Evolutionary conservation across 306 rosid genomes (phyloP).

Genomic region (Ziziphus jujuba): DNA sequence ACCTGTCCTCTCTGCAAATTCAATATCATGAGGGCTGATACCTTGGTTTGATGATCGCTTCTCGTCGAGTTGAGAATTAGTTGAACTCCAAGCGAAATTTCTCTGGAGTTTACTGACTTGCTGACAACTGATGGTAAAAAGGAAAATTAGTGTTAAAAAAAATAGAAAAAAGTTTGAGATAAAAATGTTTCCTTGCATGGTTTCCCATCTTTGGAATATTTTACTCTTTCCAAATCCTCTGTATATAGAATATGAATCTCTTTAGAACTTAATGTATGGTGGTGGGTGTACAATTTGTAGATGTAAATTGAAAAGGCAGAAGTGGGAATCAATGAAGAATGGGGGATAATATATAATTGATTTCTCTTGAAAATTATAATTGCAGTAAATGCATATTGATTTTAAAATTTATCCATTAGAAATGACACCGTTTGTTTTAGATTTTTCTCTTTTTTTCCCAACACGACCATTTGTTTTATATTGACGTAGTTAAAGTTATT

Average conservation of each 20-base stretch:
- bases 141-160: constrained; percentile 1
- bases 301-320: neutral
- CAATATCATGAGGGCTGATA: constrained; percentile 61
- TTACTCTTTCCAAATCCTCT: neutral
- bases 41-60: constrained; percentile 54
- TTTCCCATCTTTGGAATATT: constrained; percentile 18
- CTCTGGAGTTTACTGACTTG: constrained; percentile 32
- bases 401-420: too few relatives aligned
- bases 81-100: constrained; percentile 1
- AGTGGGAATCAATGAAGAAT: too few relatives aligned
- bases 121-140: constrained; percentile 41
- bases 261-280: neutral
- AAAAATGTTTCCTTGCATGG: constrained; percentile 3
- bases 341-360: too few relatives aligned
- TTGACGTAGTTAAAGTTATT: too few relatives aligned
- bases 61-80: neutral
- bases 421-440: too few relatives aligned
- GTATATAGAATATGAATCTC: constrained; percentile 1
- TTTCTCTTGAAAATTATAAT: too few relatives aligned
- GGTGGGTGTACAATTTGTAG: constrained; percentile 11
- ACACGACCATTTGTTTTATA: too few relatives aligned
- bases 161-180: constrained; percentile 5
- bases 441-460: too few relatives aligned
- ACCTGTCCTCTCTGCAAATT: constrained; percentile 87
- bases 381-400: too few relatives aligned